Base-by-base conservation (phyloP, 148 eudicot species). In the Tetragonia tetragonoides region DNA sequence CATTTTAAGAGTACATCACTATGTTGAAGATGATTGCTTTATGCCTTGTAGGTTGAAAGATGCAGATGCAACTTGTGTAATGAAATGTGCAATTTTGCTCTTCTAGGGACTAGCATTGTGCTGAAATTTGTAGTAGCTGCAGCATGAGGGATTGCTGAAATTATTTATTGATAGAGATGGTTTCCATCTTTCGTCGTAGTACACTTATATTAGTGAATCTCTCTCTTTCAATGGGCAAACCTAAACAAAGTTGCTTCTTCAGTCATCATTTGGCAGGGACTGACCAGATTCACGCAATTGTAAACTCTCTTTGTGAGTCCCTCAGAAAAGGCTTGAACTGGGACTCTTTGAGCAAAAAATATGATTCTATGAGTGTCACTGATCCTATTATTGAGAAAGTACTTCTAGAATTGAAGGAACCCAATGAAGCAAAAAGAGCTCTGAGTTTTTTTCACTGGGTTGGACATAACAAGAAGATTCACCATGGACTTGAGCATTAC, bases 381-480 rank as follows among this genome's bases (percentile, higher is more conserved):
- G 74, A 81, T 70, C 39, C 85, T 46, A 56, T 89, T 0, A 76
- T 88, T 41, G 76, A 85, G 53, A 83, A 79, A 64, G 89, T 92
- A 21, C 88, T 95, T 42, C 65, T 92, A 7, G 87, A 93, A 63
- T 85, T 92, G 69, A 91, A 89, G 84, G 87, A 92, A 75, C 96
- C 97, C 44, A 37, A 69, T 1, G 87, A 89, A 68, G 95, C 94
- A 0, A 88, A 86, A 75, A 84, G 81, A 28, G 96, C 97, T 59
- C 79, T 95, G 73, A 83, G 75, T 70, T 95, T 95, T 77, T 95
- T 92, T 76, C 97, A 92, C 77, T 95, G 98, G 98, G 87, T 90
- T 70, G 84, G 97, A 0, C 87, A 82, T 38, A 70, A 59, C 49
- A 81, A 72, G 82, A 82, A 86, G 15, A 46, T 77, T 57, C 60